These are phyloP conservation scores for Rubia yunnanensis DNA, from an alignment of 257 asterid species.

Conservation along the genomic window DNA sequence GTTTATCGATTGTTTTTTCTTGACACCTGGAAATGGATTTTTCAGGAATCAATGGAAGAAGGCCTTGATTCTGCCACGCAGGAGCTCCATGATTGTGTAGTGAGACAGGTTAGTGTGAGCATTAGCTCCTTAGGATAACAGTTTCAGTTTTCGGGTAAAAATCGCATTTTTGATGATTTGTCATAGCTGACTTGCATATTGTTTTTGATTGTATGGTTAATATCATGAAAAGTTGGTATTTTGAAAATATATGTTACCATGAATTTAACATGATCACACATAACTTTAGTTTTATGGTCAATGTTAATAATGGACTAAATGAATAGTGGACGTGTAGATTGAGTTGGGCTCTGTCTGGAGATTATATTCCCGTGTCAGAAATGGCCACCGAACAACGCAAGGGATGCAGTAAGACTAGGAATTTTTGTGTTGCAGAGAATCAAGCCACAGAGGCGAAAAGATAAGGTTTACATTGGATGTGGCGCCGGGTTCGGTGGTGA, in stretches of 20 bases:
- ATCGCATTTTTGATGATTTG: too few species aligned
- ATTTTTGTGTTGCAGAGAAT: constrained; percentile 43
- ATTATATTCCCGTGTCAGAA: too few species aligned
- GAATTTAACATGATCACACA: neutral
- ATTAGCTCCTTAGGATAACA: neutral
- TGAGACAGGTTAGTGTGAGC: constrained; percentile 45
- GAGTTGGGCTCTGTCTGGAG: too few species aligned
- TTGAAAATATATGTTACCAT: neutral
- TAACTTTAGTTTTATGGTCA: neutral
- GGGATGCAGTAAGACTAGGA: neutral
- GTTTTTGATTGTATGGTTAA: too few species aligned
- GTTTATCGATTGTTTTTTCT: too few species aligned
- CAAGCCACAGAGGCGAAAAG: constrained; percentile 60
- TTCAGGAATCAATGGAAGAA: constrained; percentile 34
- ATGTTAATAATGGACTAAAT: too few species aligned
- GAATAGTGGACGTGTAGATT: neutral
- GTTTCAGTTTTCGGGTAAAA: neutral
- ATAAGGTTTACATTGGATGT: constrained; percentile 75
- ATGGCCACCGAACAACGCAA: neutral
- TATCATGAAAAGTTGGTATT: neutral
- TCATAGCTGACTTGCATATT: too few species aligned
- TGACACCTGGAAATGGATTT: neutral
- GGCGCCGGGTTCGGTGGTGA: constrained; percentile 99
- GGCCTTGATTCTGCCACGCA: constrained; percentile 17
- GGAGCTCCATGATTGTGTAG: constrained; percentile 49